phyloP scores from a whole-genome alignment of 352 stramenopile genomes.

The Albugo laibachii region DNA sequence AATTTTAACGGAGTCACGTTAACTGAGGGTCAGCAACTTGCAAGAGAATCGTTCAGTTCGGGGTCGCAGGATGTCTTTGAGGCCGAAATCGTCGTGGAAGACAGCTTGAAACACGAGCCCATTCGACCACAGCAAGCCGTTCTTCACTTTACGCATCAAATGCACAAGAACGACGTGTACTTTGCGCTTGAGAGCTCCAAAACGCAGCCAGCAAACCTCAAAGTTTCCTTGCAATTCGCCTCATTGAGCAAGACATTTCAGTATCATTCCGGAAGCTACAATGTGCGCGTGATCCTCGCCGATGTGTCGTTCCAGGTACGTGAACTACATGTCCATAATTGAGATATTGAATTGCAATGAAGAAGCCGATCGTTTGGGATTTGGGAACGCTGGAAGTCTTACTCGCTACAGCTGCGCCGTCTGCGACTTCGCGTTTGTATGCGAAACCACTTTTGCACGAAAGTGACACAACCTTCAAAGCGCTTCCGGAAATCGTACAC shows the following conservation, averaged over 20 bases:
- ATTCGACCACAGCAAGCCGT: constrained; percentile 59
- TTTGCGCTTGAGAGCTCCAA: constrained; percentile 38
- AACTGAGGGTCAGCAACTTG: constrained; percentile 27
- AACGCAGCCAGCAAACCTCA: constrained; percentile 13
- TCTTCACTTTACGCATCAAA: constrained; percentile 40
- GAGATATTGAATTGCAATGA: background rate
- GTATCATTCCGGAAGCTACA: constrained; percentile 53
- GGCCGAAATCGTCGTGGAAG: constrained; percentile 36
- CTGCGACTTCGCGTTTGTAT: constrained; percentile 61
- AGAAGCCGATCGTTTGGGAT: constrained; percentile 45
- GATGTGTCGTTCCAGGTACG: constrained; percentile 44
- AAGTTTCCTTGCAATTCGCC: constrained; percentile 27
- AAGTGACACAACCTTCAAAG: constrained; percentile 70
- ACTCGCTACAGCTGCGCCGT: constrained; percentile 33
- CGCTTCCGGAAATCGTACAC: constrained; percentile 74
- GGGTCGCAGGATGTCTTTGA: constrained; percentile 30
- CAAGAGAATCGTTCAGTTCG: constrained; percentile 29
- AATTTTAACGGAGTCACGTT: constrained; percentile 33
- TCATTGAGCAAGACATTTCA: constrained; percentile 59
- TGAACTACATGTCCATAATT: background rate
- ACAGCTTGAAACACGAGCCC: constrained; percentile 25
- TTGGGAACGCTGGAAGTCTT: constrained; percentile 46
- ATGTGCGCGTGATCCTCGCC: constrained; percentile 51
- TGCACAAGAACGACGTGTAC: constrained; percentile 38
- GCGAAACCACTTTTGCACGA: constrained; percentile 70